phyloP scores from a whole-genome alignment of 192 early-diverging fungal genomes.

The Gigaspora rosea region DNA sequence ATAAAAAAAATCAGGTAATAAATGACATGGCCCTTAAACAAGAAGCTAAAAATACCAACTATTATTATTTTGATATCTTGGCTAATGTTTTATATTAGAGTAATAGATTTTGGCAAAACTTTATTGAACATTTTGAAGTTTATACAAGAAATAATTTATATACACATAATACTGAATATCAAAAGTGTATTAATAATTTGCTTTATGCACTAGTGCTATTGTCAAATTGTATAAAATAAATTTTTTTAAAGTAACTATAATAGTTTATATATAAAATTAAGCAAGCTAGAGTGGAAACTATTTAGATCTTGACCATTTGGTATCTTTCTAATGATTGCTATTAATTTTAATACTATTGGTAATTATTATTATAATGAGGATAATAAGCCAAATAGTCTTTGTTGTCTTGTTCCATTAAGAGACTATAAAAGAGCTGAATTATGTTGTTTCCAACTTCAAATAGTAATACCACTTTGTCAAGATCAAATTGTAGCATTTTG shows the following conservation, averaged over 20 bases:
- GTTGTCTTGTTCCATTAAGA: neutral
- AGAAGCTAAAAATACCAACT: too few relatives aligned
- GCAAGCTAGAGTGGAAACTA: neutral
- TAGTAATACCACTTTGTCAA: neutral
- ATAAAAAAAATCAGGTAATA: too few relatives aligned
- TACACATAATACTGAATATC: neutral
- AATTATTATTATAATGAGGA: neutral
- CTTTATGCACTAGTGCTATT: neutral
- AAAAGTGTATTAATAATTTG: conserved; percentile 7
- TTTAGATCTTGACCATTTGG: neutral
- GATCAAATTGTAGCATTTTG: conserved; percentile 9
- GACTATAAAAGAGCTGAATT: neutral
- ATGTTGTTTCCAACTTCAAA: neutral
- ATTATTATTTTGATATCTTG: too few relatives aligned
- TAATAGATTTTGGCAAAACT: neutral
- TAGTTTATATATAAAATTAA: neutral
- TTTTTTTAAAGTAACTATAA: neutral
- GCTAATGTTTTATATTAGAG: neutral
- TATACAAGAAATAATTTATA: neutral
- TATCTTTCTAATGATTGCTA: neutral
- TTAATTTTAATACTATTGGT: conserved; percentile 1
- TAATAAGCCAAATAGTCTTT: neutral
- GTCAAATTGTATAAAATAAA: neutral
- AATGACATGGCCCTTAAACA: too few relatives aligned
- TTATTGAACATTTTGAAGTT: conserved; percentile 1